These are phyloP conservation scores for Alternaria angustiovoidea DNA, from an alignment of 2,329 filamentous ascomycete species.

Conservation along the genomic window DNA sequence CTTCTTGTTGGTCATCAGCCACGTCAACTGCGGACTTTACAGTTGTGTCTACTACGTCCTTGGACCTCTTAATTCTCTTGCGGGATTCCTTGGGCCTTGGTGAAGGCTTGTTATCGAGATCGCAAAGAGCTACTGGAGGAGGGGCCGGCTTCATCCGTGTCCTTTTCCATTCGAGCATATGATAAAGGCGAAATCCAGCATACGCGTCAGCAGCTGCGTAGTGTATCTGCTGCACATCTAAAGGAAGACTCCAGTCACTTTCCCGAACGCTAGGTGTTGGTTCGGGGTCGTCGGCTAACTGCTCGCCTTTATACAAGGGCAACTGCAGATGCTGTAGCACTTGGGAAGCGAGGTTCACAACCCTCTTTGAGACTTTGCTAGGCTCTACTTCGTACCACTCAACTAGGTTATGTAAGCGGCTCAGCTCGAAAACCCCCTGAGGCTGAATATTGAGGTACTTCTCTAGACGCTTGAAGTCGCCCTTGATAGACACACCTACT, in stretches of 20 bases:
- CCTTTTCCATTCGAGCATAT: constrained; percentile 74
- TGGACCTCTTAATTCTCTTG: constrained; percentile 22
- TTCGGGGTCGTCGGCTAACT: constrained; percentile 27
- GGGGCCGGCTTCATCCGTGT: constrained; percentile 72
- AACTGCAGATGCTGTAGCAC: constrained; percentile 75
- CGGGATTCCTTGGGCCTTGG: constrained; percentile 16
- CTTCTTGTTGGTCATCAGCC: constrained; percentile 26
- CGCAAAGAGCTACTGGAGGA: constrained; percentile 72
- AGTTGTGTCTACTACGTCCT: constrained; percentile 11
- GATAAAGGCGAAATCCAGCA: constrained; percentile 77
- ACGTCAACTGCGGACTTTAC: constrained; percentile 22
- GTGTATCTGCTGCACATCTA: constrained; percentile 72
- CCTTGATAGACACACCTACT: constrained; percentile 75
- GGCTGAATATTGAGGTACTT: constrained; percentile 68
- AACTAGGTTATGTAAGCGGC: constrained; percentile 82
- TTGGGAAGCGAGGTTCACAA: constrained; percentile 73
- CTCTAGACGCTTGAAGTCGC: constrained; percentile 69
- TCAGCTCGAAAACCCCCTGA: constrained; percentile 79
- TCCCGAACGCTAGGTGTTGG: constrained; percentile 63
- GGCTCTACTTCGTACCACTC: constrained; percentile 62
- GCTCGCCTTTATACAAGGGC: constrained; percentile 79
- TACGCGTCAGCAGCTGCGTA: constrained; percentile 86
- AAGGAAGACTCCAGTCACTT: constrained; percentile 74
- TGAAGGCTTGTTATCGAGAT: constrained; percentile 60
- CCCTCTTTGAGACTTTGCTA: constrained; percentile 59